A percentile compares a stretch with the other conserved stretches of the same genome.
These are phyloP conservation scores for Escovopsis sp. DNA, from an alignment of 2,329 filamentous ascomycete genomes.

Conservation along the genomic window DNA sequence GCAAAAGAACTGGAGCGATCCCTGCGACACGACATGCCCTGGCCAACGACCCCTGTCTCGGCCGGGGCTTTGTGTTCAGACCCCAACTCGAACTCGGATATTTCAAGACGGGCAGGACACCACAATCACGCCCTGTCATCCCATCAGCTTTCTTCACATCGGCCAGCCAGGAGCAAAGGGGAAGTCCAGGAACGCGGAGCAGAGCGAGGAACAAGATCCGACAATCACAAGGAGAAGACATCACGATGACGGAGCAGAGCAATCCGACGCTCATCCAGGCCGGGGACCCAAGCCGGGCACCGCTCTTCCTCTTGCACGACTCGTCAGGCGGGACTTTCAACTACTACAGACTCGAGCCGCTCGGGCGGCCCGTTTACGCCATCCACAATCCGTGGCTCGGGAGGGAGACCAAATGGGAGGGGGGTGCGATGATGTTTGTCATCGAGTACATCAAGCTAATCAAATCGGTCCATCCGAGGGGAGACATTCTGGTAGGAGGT, in stretches of 20 bases:
- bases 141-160: no score
- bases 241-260: background rate
- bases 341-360: constrained; percentile 1
- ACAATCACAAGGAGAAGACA: background rate
- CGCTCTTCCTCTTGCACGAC: constrained; percentile 1
- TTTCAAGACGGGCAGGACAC: no score
- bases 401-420: background rate
- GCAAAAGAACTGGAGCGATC: no score
- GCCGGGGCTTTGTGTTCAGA: no score
- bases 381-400: background rate
- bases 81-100: no score
- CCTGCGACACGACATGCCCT: no score
- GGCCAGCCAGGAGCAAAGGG: no score
- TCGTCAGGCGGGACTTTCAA: background rate
- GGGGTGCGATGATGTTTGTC: background rate
- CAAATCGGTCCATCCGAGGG: background rate
- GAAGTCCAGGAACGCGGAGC: no score
- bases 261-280: constrained; percentile 1
- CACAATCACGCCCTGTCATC: no score
- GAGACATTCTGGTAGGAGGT: constrained; percentile 1
- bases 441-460: background rate
- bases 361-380: background rate
- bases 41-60: no score
- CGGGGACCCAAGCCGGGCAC: background rate
- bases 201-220: no score